These are phyloP conservation scores for Lepidopterella palustris DNA, from an alignment of 495 filamentous ascomycete genomes.

Conservation along the genomic window DNA sequence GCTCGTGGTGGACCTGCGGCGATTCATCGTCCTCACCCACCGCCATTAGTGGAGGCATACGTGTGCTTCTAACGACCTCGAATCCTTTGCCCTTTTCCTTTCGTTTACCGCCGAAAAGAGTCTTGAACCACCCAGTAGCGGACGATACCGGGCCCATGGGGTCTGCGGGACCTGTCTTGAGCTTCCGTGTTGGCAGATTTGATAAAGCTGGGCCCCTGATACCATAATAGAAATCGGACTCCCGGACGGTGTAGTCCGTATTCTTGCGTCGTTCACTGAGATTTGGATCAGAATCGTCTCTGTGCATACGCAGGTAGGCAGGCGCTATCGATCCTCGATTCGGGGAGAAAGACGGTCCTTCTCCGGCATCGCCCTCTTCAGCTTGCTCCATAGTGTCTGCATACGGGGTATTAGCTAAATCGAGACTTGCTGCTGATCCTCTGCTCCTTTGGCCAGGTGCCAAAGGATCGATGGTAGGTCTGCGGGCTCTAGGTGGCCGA, in stretches of 20 bases:
- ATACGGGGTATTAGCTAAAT: constrained; percentile 48
- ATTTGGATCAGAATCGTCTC: constrained; percentile 49
- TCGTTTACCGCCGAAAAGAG: constrained; percentile 69
- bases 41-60: constrained; percentile 47
- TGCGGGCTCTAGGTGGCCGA: constrained; percentile 67
- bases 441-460: constrained; percentile 38
- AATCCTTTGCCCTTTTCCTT: constrained; percentile 93
- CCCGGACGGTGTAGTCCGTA: constrained; percentile 83
- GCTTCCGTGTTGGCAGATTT: constrained; percentile 63
- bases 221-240: constrained; percentile 93
- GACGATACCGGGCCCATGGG: constrained; percentile 83
- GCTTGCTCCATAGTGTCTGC: constrained; percentile 33
- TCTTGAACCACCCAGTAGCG: constrained; percentile 81
- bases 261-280: constrained; percentile 45
- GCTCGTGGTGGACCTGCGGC: constrained; percentile 23
- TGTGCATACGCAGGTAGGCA: constrained; percentile 35
- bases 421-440: constrained; percentile 48
- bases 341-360: constrained; percentile 47
- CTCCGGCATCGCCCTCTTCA: constrained; percentile 39
- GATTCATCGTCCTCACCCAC: constrained; percentile 26
- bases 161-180: constrained; percentile 92
- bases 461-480: constrained; percentile 50
- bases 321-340: constrained; percentile 43
- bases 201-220: constrained; percentile 79
- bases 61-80: constrained; percentile 83